Evolutionary conservation across 345 rosid genomes (phyloP).

Genomic region (Limnanthes douglasii): DNA sequence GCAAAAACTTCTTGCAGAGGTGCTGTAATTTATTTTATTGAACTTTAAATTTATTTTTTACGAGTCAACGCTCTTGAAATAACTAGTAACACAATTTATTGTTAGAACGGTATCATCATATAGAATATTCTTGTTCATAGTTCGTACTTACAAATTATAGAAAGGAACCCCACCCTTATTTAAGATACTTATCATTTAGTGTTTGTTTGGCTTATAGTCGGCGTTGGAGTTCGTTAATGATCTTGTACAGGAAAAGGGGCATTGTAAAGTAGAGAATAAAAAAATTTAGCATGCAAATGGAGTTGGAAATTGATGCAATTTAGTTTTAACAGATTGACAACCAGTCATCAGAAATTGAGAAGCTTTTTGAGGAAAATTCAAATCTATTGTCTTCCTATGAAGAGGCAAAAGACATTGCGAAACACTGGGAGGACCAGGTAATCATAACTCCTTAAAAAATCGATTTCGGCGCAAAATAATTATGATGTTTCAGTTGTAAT

Average conservation of each 20-base stretch:
- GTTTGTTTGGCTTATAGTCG: too few species aligned
- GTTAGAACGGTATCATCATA: too few species aligned
- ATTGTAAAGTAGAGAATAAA: too few species aligned
- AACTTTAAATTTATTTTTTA: slow-evolving; percentile 2
- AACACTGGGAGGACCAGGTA: slow-evolving; percentile 67
- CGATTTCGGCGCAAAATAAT: background rate
- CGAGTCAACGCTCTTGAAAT: slow-evolving; percentile 2
- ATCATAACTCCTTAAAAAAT: slow-evolving; percentile 16
- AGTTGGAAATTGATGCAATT: slow-evolving; percentile 1
- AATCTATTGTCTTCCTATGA: slow-evolving; percentile 48
- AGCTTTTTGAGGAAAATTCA: slow-evolving; percentile 81
- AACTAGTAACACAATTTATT: too few species aligned
- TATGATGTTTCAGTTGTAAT: background rate
- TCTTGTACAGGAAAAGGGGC: too few species aligned
- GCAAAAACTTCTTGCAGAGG: slow-evolving; percentile 96
- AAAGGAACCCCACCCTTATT: too few species aligned
- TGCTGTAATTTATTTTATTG: slow-evolving; percentile 9
- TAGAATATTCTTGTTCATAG: too few species aligned
- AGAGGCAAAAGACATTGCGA: slow-evolving; percentile 48
- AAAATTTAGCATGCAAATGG: too few species aligned
- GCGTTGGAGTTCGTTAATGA: too few species aligned
- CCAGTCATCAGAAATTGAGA: slow-evolving; percentile 95
- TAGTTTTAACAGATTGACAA: slow-evolving; percentile 57
- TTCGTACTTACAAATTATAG: too few species aligned
- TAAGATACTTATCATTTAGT: too few species aligned